phyloP scores from a whole-genome alignment of 495 filamentous ascomycete species.

The Penicillium argentinense region DNA sequence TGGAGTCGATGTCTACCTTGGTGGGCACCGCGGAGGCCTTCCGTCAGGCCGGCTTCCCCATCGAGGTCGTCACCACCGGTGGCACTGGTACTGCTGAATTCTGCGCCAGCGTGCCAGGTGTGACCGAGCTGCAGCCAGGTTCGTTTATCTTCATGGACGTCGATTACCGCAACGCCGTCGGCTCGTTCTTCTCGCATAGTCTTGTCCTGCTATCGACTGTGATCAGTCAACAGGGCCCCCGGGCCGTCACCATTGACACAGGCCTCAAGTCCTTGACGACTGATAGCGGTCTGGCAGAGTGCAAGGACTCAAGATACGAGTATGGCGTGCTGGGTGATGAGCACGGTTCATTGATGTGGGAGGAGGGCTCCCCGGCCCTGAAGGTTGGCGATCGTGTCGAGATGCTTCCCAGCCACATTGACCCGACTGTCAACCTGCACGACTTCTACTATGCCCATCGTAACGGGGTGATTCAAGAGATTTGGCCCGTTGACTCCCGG shows the following conservation, averaged over 20 bases:
- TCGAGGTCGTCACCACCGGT: slow-evolving; percentile 36
- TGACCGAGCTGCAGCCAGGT: slow-evolving; percentile 40
- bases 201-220: slow-evolving; percentile 36
- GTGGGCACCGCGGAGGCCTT: slow-evolving; percentile 28
- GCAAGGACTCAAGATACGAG: slow-evolving; percentile 31
- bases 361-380: slow-evolving; percentile 23
- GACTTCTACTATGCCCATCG: slow-evolving; percentile 40
- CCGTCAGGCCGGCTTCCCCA: slow-evolving; percentile 29
- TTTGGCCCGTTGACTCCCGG: slow-evolving; percentile 39
- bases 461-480: slow-evolving; percentile 32
- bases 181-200: slow-evolving; percentile 37
- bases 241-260: slow-evolving; percentile 34
- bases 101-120: slow-evolving; percentile 37
- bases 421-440: slow-evolving; percentile 40
- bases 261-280: slow-evolving; percentile 41
- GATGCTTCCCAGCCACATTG: slow-evolving; percentile 43
- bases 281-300: slow-evolving; percentile 40
- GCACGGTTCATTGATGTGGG: slow-evolving; percentile 36
- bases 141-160: slow-evolving; percentile 47
- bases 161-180: slow-evolving; percentile 40
- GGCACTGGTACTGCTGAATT: slow-evolving; percentile 41
- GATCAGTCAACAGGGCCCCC: slow-evolving; percentile 33
- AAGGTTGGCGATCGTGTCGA: slow-evolving; percentile 34
- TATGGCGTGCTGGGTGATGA: slow-evolving; percentile 40
- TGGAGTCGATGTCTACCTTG: slow-evolving; percentile 32